Base-by-base conservation (phyloP, 805 yeast genomes). In the Pichia nanzhaoensis region DNA sequence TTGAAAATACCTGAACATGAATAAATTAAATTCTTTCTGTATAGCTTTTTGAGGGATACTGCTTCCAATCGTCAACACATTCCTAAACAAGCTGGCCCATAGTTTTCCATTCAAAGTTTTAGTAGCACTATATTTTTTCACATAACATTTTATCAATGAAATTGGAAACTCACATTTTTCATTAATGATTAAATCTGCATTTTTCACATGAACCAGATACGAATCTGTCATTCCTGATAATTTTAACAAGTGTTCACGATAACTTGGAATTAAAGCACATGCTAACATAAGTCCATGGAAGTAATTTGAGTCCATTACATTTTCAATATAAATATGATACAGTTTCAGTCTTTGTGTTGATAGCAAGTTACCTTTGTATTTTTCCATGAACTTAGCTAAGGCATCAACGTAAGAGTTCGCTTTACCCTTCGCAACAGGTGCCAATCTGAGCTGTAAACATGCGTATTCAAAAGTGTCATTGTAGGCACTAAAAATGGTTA, bases 381-480 rank as follows among this genome's bases (percentile, higher is more conserved):
- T 27, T 34, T 18, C 22, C 27, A 34, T 22, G 17, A 41, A 41
- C 5, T 19, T 34, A 7, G n/a, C 27, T 10, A 41, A 34, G 9
- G 12, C 8, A 16, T 24, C 33, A 17, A 37, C 5, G 18, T 21
- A 22, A 21, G 27, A 14, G 12, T 9, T 8, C 24, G 5, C 28
- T 19, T 19, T 31, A 20, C 30, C 21, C 7, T n/a, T 20, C 4
- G 20, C 10, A 7, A 40, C 3, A 21, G 39, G 34, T 12, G 34
- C 27, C 3, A n/a, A 6, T 24, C 21, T n/a, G 4, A 43, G 20
- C 2, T 31, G 14, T 8, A 37, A 38, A 33, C 42, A 43, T 10
- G 24, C 12, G 28, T 37, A 43, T n/a, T 43, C 46, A 43, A 43
- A 43, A n/a, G 13, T 12, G 1, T 42, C n/a, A 8, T 22, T 16